Evolutionary conservation across 2,329 filamentous ascomycete species (phyloP).

Genomic region (Fusarium napiforme): DNA sequence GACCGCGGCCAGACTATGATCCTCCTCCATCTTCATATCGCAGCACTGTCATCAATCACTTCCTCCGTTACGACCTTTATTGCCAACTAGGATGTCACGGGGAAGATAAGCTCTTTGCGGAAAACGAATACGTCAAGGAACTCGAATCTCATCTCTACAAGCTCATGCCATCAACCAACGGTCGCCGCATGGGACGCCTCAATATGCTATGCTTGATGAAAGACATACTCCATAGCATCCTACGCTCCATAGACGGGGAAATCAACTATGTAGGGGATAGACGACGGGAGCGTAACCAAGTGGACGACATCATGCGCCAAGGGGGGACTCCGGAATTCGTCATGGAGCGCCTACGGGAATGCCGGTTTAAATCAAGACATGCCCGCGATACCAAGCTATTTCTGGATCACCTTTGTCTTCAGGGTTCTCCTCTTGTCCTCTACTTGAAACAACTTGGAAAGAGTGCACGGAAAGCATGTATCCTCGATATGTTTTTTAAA

Average conservation of each 20-base stretch:
- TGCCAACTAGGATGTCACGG: neutral
- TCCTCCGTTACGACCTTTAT: neutral
- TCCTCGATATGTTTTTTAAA: neutral
- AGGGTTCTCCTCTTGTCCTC: neutral
- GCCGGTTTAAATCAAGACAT: neutral
- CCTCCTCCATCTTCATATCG: neutral
- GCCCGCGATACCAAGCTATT: rapidly evolving
- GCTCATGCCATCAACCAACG: neutral
- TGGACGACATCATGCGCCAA: neutral
- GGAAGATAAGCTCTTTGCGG: neutral
- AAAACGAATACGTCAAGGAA: neutral
- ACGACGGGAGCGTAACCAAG: neutral
- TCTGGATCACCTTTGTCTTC: neutral
- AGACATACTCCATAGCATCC: rapidly evolving
- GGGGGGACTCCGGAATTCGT: neutral
- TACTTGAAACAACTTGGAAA: neutral
- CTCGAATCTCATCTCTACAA: neutral
- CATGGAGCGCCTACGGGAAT: neutral
- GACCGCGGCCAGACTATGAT: no score
- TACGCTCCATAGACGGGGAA: rapidly evolving
- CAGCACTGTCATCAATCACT: neutral
- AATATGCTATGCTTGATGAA: neutral
- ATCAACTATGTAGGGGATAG: rapidly evolving
- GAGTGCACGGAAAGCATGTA: no score
- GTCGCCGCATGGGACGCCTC: neutral